Base-by-base conservation (phyloP, 108 stramenopile species). In the Nitzschia sp. region DNA sequence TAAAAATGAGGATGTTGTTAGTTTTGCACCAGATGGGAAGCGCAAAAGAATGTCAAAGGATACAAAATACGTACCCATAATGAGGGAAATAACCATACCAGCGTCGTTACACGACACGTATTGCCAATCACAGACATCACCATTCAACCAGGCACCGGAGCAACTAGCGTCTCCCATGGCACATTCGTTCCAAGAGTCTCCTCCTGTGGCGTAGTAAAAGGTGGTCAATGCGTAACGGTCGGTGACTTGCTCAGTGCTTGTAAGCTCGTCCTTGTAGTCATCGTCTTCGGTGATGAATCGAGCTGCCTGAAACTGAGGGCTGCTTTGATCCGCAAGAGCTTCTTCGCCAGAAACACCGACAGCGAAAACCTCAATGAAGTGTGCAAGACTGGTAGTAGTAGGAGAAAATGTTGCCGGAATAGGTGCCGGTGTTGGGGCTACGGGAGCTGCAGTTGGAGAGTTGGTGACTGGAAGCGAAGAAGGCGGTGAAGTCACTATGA, bases 201-300 rank as follows among this genome's bases (percentile, higher is more conserved):
- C 75, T 15, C 48, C 41, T 10, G 75, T 76, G 7, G 75, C 43
- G 42, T 63, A 76, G 50, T 76, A 76, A 41, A 76, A 70, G n/a
- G 38, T 50, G 2, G 41, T 42, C 20, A 42, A 19, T 0, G 69
- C 75, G 52, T 76, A 76, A 53, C 75, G 48, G 7, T 76, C 75
- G 2, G 57, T 41, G 12, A 76, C 63, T 17, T 43, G 29, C 38
- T 51, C 53, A 14, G 21, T 22, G 15, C 10, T 53, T 7, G 57
- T 43, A 29, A 76, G 29, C 19, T 70, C 56, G 9, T 10, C 15
- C 25, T 29, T 11, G 65, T 57, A 75, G 21, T 52, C 53, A 46
- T 68, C 75, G n/a, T 59, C 69, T 10, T 63, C 61, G 41, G 51
- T 12, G 37, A 76, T 50, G 17, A 22, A 76, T 41, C 65, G 34